phyloP scores from a whole-genome alignment of 2,329 filamentous ascomycete species.

The Chrysoporthe austroafricana region DNA sequence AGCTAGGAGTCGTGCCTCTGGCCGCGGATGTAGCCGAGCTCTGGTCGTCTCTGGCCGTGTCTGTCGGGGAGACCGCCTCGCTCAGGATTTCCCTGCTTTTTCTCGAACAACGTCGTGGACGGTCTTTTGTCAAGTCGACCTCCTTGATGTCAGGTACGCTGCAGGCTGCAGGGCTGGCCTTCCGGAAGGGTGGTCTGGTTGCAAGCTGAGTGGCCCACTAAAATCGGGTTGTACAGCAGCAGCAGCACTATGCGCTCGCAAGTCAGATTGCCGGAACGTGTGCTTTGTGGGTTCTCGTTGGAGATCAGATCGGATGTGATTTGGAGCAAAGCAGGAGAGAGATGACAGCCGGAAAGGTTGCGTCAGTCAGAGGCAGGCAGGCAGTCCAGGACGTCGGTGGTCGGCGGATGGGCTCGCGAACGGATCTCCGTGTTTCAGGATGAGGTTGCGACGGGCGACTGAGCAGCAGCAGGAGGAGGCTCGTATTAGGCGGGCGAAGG shows the following conservation, averaged over 20 bases:
- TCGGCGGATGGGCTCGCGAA: constrained; percentile 5
- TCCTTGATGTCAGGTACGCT: constrained; percentile 30
- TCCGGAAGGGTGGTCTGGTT: constrained; percentile 25
- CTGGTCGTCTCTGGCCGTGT: constrained; percentile 18
- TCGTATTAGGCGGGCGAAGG: background rate
- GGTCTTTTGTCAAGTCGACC: constrained; percentile 23
- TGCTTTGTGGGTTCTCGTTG: constrained; percentile 6
- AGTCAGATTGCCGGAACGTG: constrained; percentile 2
- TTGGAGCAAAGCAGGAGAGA: constrained; percentile 12
- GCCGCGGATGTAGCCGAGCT: constrained; percentile 9
- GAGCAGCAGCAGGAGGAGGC: background rate
- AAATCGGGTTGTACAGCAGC: constrained; percentile 20
- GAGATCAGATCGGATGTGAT: constrained; percentile 13
- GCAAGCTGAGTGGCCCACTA: constrained; percentile 25
- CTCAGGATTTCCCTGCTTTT: constrained; percentile 1
- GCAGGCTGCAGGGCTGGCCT: constrained; percentile 26
- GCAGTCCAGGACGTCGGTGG: background rate
- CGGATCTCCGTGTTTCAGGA: constrained; percentile 23
- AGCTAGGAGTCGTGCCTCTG: background rate
- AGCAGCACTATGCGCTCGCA: constrained; percentile 3
- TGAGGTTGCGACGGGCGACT: constrained; percentile 1
- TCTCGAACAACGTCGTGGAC: constrained; percentile 6
- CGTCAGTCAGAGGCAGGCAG: background rate
- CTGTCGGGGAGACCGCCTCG: background rate
- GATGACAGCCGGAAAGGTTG: constrained; percentile 1